Evolutionary conservation across 257 asterid genomes (phyloP).

Genomic region (Fraxinus excelsior): DNA sequence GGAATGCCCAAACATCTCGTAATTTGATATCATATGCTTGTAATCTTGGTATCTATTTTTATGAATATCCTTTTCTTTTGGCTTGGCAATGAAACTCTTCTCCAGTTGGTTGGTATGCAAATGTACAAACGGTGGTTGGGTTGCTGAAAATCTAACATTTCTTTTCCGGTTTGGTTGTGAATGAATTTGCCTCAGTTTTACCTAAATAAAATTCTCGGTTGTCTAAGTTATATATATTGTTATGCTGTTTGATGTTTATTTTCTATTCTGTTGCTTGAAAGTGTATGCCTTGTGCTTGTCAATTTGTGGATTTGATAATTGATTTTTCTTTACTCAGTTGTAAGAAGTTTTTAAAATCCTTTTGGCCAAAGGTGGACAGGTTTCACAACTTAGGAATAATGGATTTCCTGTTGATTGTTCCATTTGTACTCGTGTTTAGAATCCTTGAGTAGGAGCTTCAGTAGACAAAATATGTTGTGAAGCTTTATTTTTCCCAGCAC

Average conservation of each 20-base stretch:
- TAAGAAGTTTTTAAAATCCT: background rate
- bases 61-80: background rate
- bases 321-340: background rate
- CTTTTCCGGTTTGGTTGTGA: background rate
- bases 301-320: background rate
- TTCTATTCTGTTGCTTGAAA: background rate
- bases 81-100: background rate
- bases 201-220: background rate
- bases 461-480: background rate
- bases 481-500: background rate
- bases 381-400: no score
- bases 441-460: background rate
- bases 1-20: conserved; percentile 45
- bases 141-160: background rate
- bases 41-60: background rate
- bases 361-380: background rate
- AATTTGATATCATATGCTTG: background rate
- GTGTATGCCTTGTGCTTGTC: background rate
- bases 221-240: no score
- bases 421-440: background rate
- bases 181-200: background rate
- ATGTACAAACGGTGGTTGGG: background rate
- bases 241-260: background rate
- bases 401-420: no score
- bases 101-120: background rate